Evolutionary conservation across 108 stramenopile species (phyloP), one percentile per base, ranked within the genome.

Genomic region (Discostella stelligeroides): DNA sequence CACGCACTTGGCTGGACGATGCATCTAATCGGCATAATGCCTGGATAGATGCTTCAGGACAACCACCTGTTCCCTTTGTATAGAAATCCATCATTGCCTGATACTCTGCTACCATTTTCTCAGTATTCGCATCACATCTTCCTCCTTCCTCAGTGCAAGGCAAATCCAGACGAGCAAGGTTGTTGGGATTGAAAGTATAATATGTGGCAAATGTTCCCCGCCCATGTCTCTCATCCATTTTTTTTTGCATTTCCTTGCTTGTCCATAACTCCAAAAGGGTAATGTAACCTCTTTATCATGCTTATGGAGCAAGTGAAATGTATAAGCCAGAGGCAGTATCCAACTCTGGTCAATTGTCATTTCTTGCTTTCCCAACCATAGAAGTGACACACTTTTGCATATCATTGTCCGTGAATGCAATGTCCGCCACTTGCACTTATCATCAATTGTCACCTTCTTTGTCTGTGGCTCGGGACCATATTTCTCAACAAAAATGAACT

Each of bases 11-110:
- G 29, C 37, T 13, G 2, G 7, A 10, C 60, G 2, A 4, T 4
- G 3, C 38, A 2, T 2, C 60, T 34, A 60, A 8, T 3, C 12
- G 2, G 6, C 8, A 11, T 8, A 39, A 6, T 60, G 29, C 38
- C 38, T n/a, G n/a, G n/a, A n/a, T 34, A 14, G 60, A 34, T 3
- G 60, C 60, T 2, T 34, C 60, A 4, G 38, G 34, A 2, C 60
- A 27, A 37, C 60, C 60, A 5, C 60, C 60, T 8, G 60, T 60
- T 4, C 60, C 60, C 37, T 37, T 34, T 4, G 34, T 38, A 37
- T 60, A 60, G 14, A 37, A 37, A n/a, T 60, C 12, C 60, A 60
- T 60, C 2, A 37, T 6, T 4, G 37, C 29, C 1, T 39, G 2
- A 60, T 60, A 60, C 38, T 60, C 60, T 1, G 8, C 1, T 4